Percentiles rank a stretch among this genome's conserved stretches.
Evolutionary conservation across 2,329 filamentous ascomycete genomes (phyloP).

Genomic region (Colletotrichum tabaci): DNA sequence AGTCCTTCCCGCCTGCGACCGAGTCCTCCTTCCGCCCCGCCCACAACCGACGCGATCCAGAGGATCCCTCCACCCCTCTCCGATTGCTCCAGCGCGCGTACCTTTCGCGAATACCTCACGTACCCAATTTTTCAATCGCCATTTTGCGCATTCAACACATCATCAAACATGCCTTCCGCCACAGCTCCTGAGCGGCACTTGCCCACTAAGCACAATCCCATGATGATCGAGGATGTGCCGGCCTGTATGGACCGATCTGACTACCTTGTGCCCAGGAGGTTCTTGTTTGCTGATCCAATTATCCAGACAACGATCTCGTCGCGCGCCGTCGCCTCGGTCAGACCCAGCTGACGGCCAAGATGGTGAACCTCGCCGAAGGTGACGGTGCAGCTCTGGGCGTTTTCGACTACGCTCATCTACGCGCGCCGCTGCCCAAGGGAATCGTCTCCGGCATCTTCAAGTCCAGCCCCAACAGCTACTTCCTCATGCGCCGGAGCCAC

Average conservation of each 20-base stretch:
- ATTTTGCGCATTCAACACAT: conserved; percentile 19
- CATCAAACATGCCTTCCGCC: conserved; percentile 45
- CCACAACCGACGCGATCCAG: conserved; percentile 15
- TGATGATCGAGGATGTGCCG: conserved; percentile 76
- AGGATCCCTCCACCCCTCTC: not conserved
- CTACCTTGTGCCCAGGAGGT: conserved; percentile 39
- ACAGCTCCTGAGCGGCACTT: conserved; percentile 64
- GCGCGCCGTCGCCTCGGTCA: conserved; percentile 90
- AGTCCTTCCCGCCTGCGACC: conserved; percentile 20
- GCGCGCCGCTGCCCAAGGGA: conserved; percentile 92
- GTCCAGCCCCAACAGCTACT: conserved; percentile 91
- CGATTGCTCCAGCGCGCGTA: conserved; percentile 17
- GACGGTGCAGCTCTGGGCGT: conserved; percentile 82
- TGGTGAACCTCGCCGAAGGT: conserved; percentile 80
- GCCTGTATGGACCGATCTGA: conserved; percentile 63
- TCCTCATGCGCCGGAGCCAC: conserved; percentile 91
- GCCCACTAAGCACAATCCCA: conserved; percentile 75
- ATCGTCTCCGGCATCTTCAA: conserved; percentile 95
- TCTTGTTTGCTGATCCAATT: conserved; percentile 22
- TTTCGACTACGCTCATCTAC: conserved; percentile 96
- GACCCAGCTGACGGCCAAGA: conserved; percentile 89
- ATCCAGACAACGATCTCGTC: conserved; percentile 80
- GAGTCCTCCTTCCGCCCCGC: not conserved
- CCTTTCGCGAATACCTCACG: conserved; percentile 16
- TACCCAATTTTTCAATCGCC: conserved; percentile 25